Base-by-base conservation (phyloP, 2,329 filamentous ascomycete species). In the Triangularia setosa region DNA sequence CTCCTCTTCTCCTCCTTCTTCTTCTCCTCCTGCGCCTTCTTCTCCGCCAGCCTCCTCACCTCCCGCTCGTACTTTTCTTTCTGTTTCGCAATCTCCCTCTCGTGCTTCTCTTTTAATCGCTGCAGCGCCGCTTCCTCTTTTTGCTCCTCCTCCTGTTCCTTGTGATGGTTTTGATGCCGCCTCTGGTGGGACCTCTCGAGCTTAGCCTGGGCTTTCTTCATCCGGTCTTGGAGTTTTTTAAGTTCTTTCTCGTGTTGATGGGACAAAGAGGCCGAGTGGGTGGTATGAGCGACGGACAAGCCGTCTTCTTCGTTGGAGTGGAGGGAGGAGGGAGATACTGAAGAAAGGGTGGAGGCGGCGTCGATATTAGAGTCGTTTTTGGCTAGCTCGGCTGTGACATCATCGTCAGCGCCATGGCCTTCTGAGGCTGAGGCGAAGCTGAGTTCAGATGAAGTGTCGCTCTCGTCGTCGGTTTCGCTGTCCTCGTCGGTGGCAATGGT, bases 31-130 rank as follows among this genome's bases (percentile, higher is more conserved):
- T 82, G 83, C 64, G 81, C 79, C 57, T 85, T 84, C 76, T 86
- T 87, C 68, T 86, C 83, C 67, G 91, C 85, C 1, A 90, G 77
- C 74, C 88, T 89, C 67, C 79, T 78, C 55, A 90, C 78, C 71
- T 92, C 88, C 12, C 82, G 82, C 67, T 83, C 82, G 69, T 88
- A 87, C 69, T 87, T 89, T 56, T 87, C 87, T 69, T 89, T 85
- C 60, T 88, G 85, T 72, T 89, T 90, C 53, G 84, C 83, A 0
- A 88, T 73, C 68, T 90, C 87, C 57, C 79, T 80, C 55, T 86
- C 83, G 73, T 90, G 86, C 71, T 85, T 88, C 72, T 89, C 86
- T 28, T 83, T 82, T 7, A 87, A 79, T 73, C 87, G 89, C 28
- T 82, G 80, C 4, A 86, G 67, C 1, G 80, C 79, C 1, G 78